Evolutionary conservation across 2,329 filamentous ascomycete species (phyloP).

Genomic region (Fusarium sp.): DNA sequence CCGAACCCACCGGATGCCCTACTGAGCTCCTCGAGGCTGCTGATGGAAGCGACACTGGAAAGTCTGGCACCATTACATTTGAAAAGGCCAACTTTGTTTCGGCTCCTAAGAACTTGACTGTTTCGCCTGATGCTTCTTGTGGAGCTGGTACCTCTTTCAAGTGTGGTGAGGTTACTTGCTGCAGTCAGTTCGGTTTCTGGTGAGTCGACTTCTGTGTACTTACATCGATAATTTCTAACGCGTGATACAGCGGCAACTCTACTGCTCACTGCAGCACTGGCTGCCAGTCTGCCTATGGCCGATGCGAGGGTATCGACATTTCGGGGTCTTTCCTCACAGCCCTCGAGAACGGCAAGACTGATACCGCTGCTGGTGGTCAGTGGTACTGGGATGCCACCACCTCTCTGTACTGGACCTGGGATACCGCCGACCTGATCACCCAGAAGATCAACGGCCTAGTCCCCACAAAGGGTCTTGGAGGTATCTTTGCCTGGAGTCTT

Average conservation of each 20-base stretch:
- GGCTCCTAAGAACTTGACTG: conserved; percentile 33
- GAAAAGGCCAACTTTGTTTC: conserved; percentile 48
- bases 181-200: conserved; percentile 38
- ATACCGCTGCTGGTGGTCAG: conserved; percentile 63
- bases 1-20: conserved; percentile 66
- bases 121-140: conserved; percentile 33
- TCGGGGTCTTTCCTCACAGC: conserved; percentile 54
- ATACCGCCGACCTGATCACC: conserved; percentile 61
- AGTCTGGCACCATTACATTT: conserved; percentile 56
- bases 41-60: conserved; percentile 69
- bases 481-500: conserved; percentile 66
- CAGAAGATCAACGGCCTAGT: conserved; percentile 61
- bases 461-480: conserved; percentile 56
- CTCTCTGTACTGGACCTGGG: conserved; percentile 67
- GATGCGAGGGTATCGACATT: conserved; percentile 39
- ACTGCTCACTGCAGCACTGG: conserved; percentile 37
- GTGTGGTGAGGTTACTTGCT: conserved; percentile 33
- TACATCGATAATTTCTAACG: neutral
- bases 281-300: conserved; percentile 35
- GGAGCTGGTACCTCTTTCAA: conserved; percentile 31
- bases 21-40: conserved; percentile 70
- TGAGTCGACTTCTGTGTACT: neutral
- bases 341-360: conserved; percentile 53
- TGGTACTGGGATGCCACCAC: conserved; percentile 64
- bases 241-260: conserved; percentile 19